phyloP scores from a whole-genome alignment of 352 stramenopile species.

The Phytophthora sojae region DNA sequence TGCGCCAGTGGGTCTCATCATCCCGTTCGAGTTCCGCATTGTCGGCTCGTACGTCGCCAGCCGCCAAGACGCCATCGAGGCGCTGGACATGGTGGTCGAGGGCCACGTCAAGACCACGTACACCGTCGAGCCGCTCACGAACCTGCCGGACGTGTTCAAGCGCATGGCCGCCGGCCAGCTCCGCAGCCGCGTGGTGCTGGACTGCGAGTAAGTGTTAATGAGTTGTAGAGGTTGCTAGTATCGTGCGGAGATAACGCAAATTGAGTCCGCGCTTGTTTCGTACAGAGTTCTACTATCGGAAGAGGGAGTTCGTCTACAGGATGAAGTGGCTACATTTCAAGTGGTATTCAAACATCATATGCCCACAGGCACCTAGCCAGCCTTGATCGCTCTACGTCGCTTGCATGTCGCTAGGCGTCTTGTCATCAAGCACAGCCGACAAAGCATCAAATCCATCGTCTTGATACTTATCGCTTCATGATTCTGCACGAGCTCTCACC shows the following conservation, averaged over 20 bases:
- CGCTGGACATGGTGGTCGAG: conserved; percentile 53
- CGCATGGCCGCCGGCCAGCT: conserved; percentile 45
- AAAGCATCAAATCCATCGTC: not conserved
- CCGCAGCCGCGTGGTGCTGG: conserved; percentile 46
- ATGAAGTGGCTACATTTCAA: not conserved
- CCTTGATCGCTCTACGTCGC: not conserved
- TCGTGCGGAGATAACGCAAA: not conserved
- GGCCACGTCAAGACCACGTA: conserved; percentile 52
- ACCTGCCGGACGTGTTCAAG: conserved; percentile 49
- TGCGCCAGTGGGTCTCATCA: conserved; percentile 40
- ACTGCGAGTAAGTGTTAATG: conserved; percentile 45
- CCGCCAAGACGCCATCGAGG: conserved; percentile 65
- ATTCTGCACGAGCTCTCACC: too few relatives aligned
- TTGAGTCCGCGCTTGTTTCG: not conserved
- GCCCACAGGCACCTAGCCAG: too few relatives aligned
- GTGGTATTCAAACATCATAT: too few relatives aligned
- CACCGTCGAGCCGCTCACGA: conserved; percentile 40
- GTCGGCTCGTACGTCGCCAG: conserved; percentile 63
- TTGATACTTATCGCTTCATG: not conserved
- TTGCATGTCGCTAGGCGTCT: not conserved
- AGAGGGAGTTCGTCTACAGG: not conserved
- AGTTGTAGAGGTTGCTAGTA: not conserved
- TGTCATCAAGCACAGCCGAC: not conserved
- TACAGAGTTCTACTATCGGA: too few relatives aligned
- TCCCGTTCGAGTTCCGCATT: conserved; percentile 56